phyloP scores from a whole-genome alignment of 1,139 yeast genomes.

The Taphrina wiesneri region DNA sequence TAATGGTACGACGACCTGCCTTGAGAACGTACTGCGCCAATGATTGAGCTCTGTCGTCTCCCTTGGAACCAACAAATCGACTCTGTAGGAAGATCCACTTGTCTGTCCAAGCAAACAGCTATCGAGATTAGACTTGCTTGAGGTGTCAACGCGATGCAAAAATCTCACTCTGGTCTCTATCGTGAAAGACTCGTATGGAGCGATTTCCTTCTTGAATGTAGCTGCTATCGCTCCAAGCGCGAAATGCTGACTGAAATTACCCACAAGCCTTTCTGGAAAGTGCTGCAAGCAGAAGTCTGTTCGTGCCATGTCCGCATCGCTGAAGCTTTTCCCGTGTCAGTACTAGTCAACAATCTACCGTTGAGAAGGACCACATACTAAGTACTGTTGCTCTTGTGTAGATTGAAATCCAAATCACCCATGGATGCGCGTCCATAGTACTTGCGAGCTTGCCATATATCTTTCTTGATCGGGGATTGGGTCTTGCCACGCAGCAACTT shows the following conservation, averaged over 20 bases:
- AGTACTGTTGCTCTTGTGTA: conserved; percentile 85
- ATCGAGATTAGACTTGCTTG: not conserved
- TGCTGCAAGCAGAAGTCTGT: conserved; percentile 43
- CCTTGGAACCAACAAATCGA: conserved; percentile 56
- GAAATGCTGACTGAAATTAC: conserved; percentile 55
- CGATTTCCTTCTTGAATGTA: conserved; percentile 70
- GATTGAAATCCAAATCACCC: conserved; percentile 77
- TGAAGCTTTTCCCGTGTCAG: conserved; percentile 46
- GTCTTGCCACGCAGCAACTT: not conserved
- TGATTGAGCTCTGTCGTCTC: conserved; percentile 59
- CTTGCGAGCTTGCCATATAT: conserved; percentile 20
- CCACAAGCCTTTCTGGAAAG: conserved; percentile 53
- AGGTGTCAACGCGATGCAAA: not conserved
- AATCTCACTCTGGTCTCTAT: conserved; percentile 56
- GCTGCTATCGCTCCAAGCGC: conserved; percentile 78
- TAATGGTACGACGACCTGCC: conserved; percentile 63
- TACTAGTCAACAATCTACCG: not conserved
- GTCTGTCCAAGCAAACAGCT: conserved; percentile 66
- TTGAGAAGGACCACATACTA: conserved; percentile 47
- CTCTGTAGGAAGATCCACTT: conserved; percentile 80
- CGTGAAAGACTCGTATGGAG: conserved; percentile 60
- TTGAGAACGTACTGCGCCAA: conserved; percentile 80
- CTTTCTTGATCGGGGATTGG: not conserved
- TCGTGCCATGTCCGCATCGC: conserved; percentile 81
- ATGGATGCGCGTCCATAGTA: conserved; percentile 66